Evolutionary conservation across 2,329 filamentous ascomycete genomes (phyloP).

Genomic region (Podosphaera leucotricha): DNA sequence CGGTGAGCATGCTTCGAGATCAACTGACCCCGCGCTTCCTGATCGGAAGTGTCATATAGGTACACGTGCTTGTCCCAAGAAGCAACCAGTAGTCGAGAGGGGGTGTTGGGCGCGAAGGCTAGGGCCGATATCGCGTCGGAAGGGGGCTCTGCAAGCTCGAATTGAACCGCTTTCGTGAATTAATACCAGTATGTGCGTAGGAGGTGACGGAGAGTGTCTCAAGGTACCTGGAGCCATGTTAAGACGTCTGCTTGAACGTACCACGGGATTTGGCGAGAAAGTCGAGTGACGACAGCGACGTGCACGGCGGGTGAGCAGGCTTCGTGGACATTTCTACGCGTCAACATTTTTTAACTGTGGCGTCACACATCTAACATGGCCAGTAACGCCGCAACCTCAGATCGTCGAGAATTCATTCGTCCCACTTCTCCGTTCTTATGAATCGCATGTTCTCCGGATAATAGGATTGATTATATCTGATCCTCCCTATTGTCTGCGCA

Average conservation of each 20-base stretch:
- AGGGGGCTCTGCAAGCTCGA: constrained; percentile 61
- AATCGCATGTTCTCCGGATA: too few relatives aligned
- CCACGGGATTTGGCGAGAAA: too few relatives aligned
- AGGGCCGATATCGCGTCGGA: constrained; percentile 71
- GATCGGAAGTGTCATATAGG: constrained; percentile 51
- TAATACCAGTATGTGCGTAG: neutral
- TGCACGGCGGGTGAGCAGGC: too few relatives aligned
- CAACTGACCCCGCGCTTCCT: constrained; percentile 31
- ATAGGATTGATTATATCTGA: too few relatives aligned
- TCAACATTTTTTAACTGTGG: too few relatives aligned
- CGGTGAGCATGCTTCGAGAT: constrained; percentile 55
- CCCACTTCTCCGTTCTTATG: too few relatives aligned
- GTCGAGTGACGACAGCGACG: too few relatives aligned
- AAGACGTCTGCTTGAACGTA: neutral
- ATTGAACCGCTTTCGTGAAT: constrained; percentile 37
- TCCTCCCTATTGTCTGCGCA: too few relatives aligned
- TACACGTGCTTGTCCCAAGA: constrained; percentile 91
- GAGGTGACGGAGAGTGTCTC: neutral
- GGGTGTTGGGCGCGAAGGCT: constrained; percentile 58
- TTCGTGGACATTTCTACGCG: too few relatives aligned
- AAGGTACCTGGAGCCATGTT: neutral
- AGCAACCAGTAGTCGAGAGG: constrained; percentile 59
- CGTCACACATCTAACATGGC: too few relatives aligned
- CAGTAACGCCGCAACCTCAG: too few relatives aligned
- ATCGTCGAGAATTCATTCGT: too few relatives aligned